Conservation (phyloP, 164 flowering plant species). For the Sextonia rubra region DNA sequence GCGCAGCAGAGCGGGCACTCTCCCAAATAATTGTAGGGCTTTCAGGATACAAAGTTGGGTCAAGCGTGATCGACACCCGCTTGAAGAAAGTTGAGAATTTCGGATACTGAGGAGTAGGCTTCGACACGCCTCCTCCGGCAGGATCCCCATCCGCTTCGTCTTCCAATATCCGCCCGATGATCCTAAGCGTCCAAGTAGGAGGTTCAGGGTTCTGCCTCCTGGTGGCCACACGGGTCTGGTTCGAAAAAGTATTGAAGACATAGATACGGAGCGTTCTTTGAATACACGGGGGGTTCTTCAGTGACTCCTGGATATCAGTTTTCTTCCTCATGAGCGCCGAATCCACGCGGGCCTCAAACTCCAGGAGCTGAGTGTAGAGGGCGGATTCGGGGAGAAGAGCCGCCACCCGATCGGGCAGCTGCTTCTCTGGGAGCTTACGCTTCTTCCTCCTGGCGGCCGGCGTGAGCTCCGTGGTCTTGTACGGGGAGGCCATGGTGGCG, state of each 20-base stretch:
- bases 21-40: conserved; percentile 86
- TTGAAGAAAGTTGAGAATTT: conserved; percentile 82
- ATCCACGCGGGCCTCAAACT: conserved; percentile 72
- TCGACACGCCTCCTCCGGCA: conserved; percentile 29
- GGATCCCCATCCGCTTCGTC: conserved; percentile 58
- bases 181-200: conserved; percentile 82
- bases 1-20: conserved; percentile 57
- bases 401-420: conserved; percentile 70
- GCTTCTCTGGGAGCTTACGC: conserved; percentile 58
- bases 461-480: conserved; percentile 74
- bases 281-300: conserved; percentile 55
- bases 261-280: conserved; percentile 74
- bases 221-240: conserved; percentile 37
- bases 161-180: conserved; percentile 79
- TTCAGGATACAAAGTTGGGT: conserved; percentile 71
- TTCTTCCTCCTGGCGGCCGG: conserved; percentile 79
- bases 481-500: conserved; percentile 26
- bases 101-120: conserved; percentile 33
- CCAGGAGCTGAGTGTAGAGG: conserved; percentile 69
- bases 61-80: conserved; percentile 72
- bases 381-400: conserved; percentile 79
- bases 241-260: conserved; percentile 73
- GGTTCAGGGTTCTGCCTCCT: conserved; percentile 51
- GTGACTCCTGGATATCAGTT: conserved; percentile 64
- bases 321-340: conserved; percentile 72